These are phyloP conservation scores for Inga oerstediana DNA, from an alignment of 306 rosid genomes.

Conservation along the genomic window DNA sequence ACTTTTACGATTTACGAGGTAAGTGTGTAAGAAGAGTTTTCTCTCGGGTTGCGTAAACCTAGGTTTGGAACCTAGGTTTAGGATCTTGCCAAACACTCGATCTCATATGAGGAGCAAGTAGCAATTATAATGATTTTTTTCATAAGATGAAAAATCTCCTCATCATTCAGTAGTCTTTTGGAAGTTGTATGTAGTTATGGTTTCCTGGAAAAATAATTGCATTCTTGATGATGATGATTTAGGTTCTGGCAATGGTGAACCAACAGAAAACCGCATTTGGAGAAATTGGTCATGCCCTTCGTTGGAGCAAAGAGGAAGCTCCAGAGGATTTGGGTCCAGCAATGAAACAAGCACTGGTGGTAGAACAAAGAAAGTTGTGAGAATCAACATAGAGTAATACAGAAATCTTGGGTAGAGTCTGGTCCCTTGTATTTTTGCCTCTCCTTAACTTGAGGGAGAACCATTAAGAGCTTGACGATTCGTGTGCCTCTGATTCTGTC, in stretches of 20 bases:
- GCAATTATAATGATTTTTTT: not conserved
- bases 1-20: too few relatives aligned
- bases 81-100: too few relatives aligned
- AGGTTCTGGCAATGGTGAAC: conserved; percentile 46
- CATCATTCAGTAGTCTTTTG: not conserved
- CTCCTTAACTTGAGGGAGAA: not conserved
- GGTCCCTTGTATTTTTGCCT: not conserved
- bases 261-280: conserved; percentile 31
- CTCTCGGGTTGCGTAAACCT: too few relatives aligned
- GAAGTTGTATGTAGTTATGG: too few relatives aligned
- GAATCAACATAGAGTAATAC: conserved; percentile 74
- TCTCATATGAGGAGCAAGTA: not conserved
- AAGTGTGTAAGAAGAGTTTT: too few relatives aligned
- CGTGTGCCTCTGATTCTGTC: not conserved
- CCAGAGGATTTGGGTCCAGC: conserved; percentile 36
- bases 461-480: not conserved
- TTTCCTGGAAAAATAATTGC: not conserved
- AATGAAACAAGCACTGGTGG: conserved; percentile 38
- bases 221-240: conserved; percentile 12
- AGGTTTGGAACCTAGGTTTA: too few relatives aligned
- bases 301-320: conserved; percentile 26
- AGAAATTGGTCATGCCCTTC: conserved; percentile 39
- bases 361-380: conserved; percentile 62
- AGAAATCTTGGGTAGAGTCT: not conserved
- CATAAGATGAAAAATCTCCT: not conserved